Evolutionary conservation across 352 stramenopile genomes (phyloP).

Genomic region (Aphanomyces cochlioides): DNA sequence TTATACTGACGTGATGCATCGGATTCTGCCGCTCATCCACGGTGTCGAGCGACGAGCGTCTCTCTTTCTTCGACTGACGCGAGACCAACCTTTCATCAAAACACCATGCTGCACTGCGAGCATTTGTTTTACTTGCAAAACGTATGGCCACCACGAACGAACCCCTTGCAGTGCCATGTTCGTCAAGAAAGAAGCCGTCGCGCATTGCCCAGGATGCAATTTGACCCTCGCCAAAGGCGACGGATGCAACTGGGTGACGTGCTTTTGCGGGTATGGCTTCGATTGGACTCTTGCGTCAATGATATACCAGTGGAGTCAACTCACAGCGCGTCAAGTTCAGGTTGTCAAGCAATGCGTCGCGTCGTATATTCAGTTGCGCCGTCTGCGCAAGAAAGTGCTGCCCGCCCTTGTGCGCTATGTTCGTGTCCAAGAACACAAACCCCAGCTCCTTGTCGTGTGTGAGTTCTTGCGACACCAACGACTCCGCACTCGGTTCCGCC

Average conservation of each 20-base stretch:
- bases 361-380: too few relatives aligned
- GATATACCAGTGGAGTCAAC: too few relatives aligned
- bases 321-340: too few relatives aligned
- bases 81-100: background rate
- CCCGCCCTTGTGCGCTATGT: too few relatives aligned
- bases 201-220: conserved; percentile 27
- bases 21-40: conserved; percentile 1
- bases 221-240: conserved; percentile 31
- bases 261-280: conserved; percentile 31
- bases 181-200: background rate
- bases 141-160: conserved; percentile 4
- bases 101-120: conserved; percentile 12
- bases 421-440: too few relatives aligned
- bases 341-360: too few relatives aligned
- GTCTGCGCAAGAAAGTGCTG: too few relatives aligned
- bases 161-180: conserved; percentile 13
- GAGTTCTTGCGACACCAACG: too few relatives aligned
- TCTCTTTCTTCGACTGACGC: background rate
- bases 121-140: conserved; percentile 19
- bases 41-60: background rate
- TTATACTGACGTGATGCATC: background rate
- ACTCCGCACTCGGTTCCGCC: too few relatives aligned
- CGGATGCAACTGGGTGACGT: conserved; percentile 33
- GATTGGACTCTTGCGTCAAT: background rate
- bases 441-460: too few relatives aligned